These are phyloP conservation scores for Colletotrichum acutatum DNA, from an alignment of 2,329 filamentous ascomycete species.

Conservation along the genomic window DNA sequence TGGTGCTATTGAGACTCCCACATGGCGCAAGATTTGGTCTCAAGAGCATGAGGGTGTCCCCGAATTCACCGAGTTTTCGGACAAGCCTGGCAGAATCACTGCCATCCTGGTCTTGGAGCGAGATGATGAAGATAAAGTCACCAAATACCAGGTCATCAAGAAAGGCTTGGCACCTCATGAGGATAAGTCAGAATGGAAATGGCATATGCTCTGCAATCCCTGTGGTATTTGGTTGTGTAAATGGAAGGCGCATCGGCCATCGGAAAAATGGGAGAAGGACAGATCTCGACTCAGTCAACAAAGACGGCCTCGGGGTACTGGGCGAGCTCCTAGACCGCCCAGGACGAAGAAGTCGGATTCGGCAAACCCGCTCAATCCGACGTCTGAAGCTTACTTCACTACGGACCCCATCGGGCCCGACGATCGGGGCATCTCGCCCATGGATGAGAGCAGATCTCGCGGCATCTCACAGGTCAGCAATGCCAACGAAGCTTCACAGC, in stretches of 20 bases:
- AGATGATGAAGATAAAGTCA: slow-evolving; percentile 71
- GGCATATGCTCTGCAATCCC: slow-evolving; percentile 89
- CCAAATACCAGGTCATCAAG: slow-evolving; percentile 80
- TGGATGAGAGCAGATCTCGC: slow-evolving; percentile 32
- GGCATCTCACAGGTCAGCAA: slow-evolving; percentile 32
- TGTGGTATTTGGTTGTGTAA: slow-evolving; percentile 97
- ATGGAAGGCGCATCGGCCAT: slow-evolving; percentile 84
- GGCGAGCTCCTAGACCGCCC: slow-evolving; percentile 46
- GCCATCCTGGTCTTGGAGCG: slow-evolving; percentile 76
- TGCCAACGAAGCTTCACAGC: slow-evolving; percentile 20
- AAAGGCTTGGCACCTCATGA: slow-evolving; percentile 73
- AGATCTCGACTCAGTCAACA: slow-evolving; percentile 63
- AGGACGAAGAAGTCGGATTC: slow-evolving; percentile 60
- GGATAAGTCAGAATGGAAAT: slow-evolving; percentile 74
- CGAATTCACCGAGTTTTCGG: slow-evolving; percentile 75
- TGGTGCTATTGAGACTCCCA: slow-evolving; percentile 93
- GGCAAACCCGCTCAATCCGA: slow-evolving; percentile 58
- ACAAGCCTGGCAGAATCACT: slow-evolving; percentile 78
- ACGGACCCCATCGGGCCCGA: slow-evolving; percentile 63
- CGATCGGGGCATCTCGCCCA: slow-evolving; percentile 23
- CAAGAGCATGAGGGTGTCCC: slow-evolving; percentile 79
- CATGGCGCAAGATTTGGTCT: slow-evolving; percentile 94
- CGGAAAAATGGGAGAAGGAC: slow-evolving; percentile 82
- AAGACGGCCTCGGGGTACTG: slow-evolving; percentile 59
- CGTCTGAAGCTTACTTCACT: slow-evolving; percentile 64